These are phyloP conservation scores for Fraxinus paxiana DNA, from an alignment of 305 asterid genomes.

Conservation along the genomic window DNA sequence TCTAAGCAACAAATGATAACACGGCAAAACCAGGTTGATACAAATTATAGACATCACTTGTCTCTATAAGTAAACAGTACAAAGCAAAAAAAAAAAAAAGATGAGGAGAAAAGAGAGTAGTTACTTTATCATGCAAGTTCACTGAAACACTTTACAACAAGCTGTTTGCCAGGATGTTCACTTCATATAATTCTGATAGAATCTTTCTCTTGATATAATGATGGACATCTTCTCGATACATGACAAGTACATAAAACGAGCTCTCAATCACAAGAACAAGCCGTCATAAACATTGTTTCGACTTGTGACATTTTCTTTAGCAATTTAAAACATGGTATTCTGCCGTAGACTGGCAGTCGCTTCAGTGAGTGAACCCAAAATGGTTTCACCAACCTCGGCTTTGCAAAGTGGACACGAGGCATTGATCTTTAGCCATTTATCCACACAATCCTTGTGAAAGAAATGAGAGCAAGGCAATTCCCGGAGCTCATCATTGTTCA, in stretches of 20 bases:
- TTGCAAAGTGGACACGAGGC: constrained; percentile 92
- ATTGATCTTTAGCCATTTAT: constrained; percentile 88
- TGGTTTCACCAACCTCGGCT: constrained; percentile 78
- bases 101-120: background rate
- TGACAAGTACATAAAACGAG: background rate
- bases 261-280: background rate
- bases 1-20: background rate
- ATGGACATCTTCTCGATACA: background rate
- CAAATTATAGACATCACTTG: background rate
- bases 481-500: constrained; percentile 80
- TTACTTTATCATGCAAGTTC: background rate
- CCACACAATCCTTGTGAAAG: constrained; percentile 93
- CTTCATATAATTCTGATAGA: background rate
- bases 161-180: background rate
- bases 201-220: background rate
- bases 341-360: constrained; percentile 56
- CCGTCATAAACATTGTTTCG: background rate
- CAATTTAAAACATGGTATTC: constrained; percentile 25
- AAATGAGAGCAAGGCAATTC: constrained; percentile 85
- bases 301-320: background rate
- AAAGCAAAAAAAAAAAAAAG: background rate
- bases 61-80: background rate
- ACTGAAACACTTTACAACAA: background rate
- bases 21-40: background rate
- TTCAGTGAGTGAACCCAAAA: constrained; percentile 57